Conservation (phyloP, 495 filamentous ascomycete species). For the Tuber umbilicatum region DNA sequence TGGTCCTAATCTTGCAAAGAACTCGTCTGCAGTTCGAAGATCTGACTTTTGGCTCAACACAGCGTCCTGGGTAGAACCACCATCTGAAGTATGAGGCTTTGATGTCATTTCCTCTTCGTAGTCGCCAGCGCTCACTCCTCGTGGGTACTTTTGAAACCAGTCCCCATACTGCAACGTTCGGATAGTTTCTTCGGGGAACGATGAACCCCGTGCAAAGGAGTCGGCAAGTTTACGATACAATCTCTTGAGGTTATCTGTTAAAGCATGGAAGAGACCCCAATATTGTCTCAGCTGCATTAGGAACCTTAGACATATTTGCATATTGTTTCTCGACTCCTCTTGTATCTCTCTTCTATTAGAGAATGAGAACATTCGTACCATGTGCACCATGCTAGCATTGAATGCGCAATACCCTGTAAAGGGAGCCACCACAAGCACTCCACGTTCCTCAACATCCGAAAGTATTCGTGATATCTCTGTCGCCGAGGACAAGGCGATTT, state of each 20-base stretch:
- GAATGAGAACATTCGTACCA: slow-evolving; percentile 83
- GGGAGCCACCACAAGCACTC: slow-evolving; percentile 65
- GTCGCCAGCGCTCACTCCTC: slow-evolving; percentile 61
- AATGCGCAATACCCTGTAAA: slow-evolving; percentile 95
- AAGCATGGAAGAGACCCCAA: slow-evolving; percentile 97
- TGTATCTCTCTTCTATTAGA: slow-evolving; percentile 59
- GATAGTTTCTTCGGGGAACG: slow-evolving; percentile 51
- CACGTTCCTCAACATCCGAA: slow-evolving; percentile 67
- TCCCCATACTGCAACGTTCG: slow-evolving; percentile 92
- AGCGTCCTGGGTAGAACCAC: slow-evolving; percentile 23
- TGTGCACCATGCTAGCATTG: slow-evolving; percentile 81
- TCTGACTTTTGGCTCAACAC: slow-evolving; percentile 50
- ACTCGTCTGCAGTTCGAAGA: slow-evolving; percentile 89
- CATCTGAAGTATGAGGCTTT: slow-evolving; percentile 14
- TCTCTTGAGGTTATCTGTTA: slow-evolving; percentile 86
- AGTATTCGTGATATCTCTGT: slow-evolving; percentile 80
- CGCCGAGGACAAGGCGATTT: slow-evolving; percentile 77
- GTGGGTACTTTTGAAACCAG: slow-evolving; percentile 94
- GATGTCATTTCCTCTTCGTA: slow-evolving; percentile 16
- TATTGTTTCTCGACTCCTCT: slow-evolving; percentile 69
- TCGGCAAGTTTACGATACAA: slow-evolving; percentile 82
- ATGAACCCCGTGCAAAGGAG: slow-evolving; percentile 54
- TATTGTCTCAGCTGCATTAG: slow-evolving; percentile 90
- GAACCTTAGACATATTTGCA: slow-evolving; percentile 84
- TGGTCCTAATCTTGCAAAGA: slow-evolving; percentile 76